phyloP scores from a whole-genome alignment of 768 basidiomycete genomes.

The Clavaria fumosa region DNA sequence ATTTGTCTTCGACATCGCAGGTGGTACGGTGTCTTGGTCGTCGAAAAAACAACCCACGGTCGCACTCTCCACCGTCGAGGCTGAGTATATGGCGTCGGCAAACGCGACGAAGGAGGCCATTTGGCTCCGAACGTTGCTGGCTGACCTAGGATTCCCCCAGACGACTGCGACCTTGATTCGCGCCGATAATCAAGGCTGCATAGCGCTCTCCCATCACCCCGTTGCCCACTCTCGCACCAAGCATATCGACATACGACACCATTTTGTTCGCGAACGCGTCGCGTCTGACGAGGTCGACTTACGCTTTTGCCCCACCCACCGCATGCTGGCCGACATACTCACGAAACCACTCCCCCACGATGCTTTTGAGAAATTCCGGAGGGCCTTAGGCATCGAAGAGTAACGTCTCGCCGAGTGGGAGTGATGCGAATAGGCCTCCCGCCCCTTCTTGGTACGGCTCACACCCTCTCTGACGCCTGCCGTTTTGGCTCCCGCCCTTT shows the following conservation, averaged over 20 bases:
- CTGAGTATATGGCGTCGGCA: constrained; percentile 19
- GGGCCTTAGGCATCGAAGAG: background rate
- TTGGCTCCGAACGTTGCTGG: constrained; percentile 11
- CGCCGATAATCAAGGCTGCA: constrained; percentile 1
- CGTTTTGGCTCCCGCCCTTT: too few relatives aligned
- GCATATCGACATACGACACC: constrained; percentile 7
- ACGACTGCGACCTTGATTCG: background rate
- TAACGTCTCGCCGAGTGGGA: background rate
- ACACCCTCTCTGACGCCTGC: too few relatives aligned
- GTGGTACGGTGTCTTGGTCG: constrained; percentile 19
- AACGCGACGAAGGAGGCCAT: constrained; percentile 13
- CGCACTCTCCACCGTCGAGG: constrained; percentile 19
- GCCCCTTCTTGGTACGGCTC: too few relatives aligned
- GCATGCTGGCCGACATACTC: constrained; percentile 1
- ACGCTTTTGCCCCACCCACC: background rate
- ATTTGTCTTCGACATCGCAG: constrained; percentile 15
- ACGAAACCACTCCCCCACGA: background rate
- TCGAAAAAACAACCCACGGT: constrained; percentile 19
- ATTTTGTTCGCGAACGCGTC: constrained; percentile 6
- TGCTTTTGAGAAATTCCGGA: background rate
- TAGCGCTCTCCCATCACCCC: background rate
- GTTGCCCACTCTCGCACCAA: constrained; percentile 1
- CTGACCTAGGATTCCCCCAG: constrained; percentile 6
- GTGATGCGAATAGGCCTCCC: background rate
- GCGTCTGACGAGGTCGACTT: background rate